Conservation (phyloP, 2,329 filamentous ascomycete genomes). For the Dothidotthia symphoricarpi region DNA sequence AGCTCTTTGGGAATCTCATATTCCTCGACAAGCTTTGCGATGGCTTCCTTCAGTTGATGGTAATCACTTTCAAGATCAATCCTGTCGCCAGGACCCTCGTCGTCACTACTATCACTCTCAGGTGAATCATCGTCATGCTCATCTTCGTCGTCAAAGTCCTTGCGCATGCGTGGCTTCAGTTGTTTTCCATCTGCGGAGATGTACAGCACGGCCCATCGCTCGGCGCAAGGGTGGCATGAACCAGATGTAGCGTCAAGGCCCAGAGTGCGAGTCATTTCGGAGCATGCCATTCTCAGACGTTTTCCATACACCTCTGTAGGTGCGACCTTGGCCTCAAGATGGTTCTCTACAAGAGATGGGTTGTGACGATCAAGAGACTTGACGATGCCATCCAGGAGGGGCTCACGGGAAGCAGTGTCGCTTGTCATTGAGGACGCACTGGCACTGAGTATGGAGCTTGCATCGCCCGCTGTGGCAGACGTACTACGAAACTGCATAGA, state of each 20-base stretch:
- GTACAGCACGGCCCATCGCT: conserved; percentile 80
- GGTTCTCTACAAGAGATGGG: conserved; percentile 23
- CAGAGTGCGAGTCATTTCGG: conserved; percentile 67
- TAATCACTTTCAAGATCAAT: conserved; percentile 73
- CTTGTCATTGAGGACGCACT: conserved; percentile 71
- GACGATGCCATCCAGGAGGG: conserved; percentile 52
- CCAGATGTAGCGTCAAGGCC: conserved; percentile 65
- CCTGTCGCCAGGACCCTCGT: conserved; percentile 44
- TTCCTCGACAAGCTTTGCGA: conserved; percentile 76
- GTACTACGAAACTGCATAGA: conserved; percentile 53
- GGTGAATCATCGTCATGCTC: conserved; percentile 61
- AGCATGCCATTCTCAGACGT: conserved; percentile 64
- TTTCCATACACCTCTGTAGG: conserved; percentile 44
- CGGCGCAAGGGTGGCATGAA: conserved; percentile 73
- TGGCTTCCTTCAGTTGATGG: conserved; percentile 75
- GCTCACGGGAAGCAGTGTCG: conserved; percentile 67
- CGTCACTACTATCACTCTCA: conserved; percentile 51
- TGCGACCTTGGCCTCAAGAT: conserved; percentile 50
- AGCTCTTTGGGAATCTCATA: conserved; percentile 73
- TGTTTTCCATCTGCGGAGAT: conserved; percentile 70
- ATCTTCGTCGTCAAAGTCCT: conserved; percentile 63
- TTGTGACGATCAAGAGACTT: conserved; percentile 20
- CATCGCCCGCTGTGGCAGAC: conserved; percentile 57
- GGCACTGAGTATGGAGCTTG: conserved; percentile 68
- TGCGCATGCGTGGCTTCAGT: conserved; percentile 69